A percentile compares a stretch with the other conserved stretches of the same genome.
phyloP scores from a whole-genome alignment of 495 filamentous ascomycete genomes.

The Bryoglossum gracile region DNA sequence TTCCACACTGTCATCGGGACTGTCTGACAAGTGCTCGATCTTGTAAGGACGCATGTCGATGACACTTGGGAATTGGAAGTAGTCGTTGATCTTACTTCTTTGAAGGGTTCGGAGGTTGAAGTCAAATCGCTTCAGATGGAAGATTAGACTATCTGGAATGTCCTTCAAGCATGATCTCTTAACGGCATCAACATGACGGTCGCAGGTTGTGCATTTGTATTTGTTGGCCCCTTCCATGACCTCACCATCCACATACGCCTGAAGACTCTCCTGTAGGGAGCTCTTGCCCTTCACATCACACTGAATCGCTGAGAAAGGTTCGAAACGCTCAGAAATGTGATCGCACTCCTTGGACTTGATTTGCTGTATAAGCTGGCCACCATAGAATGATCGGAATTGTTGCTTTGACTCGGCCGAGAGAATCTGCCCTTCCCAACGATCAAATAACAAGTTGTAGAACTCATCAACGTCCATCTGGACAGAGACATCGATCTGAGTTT shows the following conservation, averaged over 20 bases:
- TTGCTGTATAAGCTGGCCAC: constrained; percentile 87
- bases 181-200: constrained; percentile 86
- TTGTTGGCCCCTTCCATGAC: constrained; percentile 98
- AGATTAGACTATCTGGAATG: constrained; percentile 89
- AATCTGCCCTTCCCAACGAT: constrained; percentile 84
- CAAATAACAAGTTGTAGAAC: constrained; percentile 91
- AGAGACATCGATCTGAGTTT: constrained; percentile 74
- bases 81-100: constrained; percentile 92
- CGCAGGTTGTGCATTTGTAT: constrained; percentile 91
- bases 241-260: constrained; percentile 92
- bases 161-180: constrained; percentile 90
- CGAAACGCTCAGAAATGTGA: constrained; percentile 84
- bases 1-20: constrained; percentile 39
- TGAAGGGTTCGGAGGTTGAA: constrained; percentile 81
- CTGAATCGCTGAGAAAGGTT: constrained; percentile 92
- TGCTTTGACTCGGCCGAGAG: constrained; percentile 58
- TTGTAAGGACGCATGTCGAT: constrained; percentile 93
- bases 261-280: constrained; percentile 75
- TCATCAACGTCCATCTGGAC: constrained; percentile 98
- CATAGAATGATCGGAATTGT: constrained; percentile 76
- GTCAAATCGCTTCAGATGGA: constrained; percentile 94
- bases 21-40: constrained; percentile 71
- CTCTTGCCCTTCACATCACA: constrained; percentile 95
- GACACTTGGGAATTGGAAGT: constrained; percentile 74
- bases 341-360: constrained; percentile 90